Evolutionary conservation across 352 stramenopile genomes (phyloP), one percentile per base, ranked within the genome.

Genomic region (Sclerospora graminicola): DNA sequence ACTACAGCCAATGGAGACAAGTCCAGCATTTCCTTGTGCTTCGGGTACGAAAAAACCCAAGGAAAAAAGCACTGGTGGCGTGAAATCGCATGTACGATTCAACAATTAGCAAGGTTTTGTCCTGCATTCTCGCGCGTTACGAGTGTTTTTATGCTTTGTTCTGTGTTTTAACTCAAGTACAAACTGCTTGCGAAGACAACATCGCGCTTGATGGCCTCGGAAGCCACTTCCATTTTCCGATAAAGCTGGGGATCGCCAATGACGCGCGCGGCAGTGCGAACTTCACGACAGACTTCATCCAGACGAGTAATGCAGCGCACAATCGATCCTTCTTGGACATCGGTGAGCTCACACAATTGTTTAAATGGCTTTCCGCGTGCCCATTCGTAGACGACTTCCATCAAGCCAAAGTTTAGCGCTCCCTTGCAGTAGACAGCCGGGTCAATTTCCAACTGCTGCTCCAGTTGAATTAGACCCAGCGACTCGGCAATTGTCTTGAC

Each of bases 381-480:
- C 97, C 96, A 99, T 55, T 98, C 94, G 63, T 99, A 99, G 8
- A 97, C 92, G 19, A 95, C 82, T 45, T 96, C 77, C 66, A 95
- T 91, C 29, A 97, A 55, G 0, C 93, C 94, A 65, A 98, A 98
- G 57, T 98, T 98, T 8, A 99, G 74, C 34, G 76, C 84, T 7
- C 73, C 72, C 27, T 95, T 93, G 52, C 58, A 78, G 38, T 92
- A 98, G 27, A 97, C 90, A 0, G 89, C 62, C 9, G 88, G 88
- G 48, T 97, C 91, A 20, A 97, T 83, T 34, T 85, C 79, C 24
- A 90, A 36, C 27, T 85, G 80, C 29, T 86, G 66, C 59, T 92
- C 69, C 18, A 92, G 50, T 49, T 92, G 80, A 44, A 92, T 87
- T 33, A 89, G 52, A 5, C 76, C 80, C 2, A 92, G 60, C 11